These are phyloP conservation scores for Plectosphaerella sp. DNA, from an alignment of 2,329 filamentous ascomycete genomes.

Conservation along the genomic window DNA sequence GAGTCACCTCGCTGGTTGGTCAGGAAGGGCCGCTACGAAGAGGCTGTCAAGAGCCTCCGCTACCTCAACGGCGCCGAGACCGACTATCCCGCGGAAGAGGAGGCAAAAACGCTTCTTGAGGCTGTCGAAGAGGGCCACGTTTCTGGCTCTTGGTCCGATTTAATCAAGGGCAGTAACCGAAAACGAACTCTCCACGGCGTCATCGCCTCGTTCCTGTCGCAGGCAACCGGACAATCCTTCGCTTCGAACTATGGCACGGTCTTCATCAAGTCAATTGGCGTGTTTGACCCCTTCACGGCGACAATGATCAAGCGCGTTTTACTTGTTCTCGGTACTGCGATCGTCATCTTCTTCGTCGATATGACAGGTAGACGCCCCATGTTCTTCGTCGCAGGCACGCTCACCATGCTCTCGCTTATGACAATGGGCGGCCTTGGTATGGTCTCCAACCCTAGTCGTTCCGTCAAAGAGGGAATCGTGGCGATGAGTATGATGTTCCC, in stretches of 20 bases:
- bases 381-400: conserved; percentile 12
- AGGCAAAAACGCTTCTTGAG: conserved; percentile 8
- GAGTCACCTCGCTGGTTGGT: conserved; percentile 23
- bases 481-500: conserved; percentile 19
- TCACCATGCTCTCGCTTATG: conserved; percentile 15
- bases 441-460: conserved; percentile 3
- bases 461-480: conserved; percentile 15
- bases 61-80: conserved; percentile 11
- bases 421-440: conserved; percentile 19
- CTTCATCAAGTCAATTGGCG: conserved; percentile 14
- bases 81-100: conserved; percentile 12
- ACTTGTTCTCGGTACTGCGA: conserved; percentile 9
- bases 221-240: conserved; percentile 15
- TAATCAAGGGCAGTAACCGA: conserved; percentile 8
- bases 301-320: conserved; percentile 16
- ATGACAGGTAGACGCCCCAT: conserved; percentile 7
- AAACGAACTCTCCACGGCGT: conserved; percentile 8
- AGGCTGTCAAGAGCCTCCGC: conserved; percentile 9
- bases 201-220: conserved; percentile 4
- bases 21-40: conserved; percentile 10
- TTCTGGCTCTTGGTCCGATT: conserved; percentile 6
- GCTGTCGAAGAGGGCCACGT: conserved; percentile 7
- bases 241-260: conserved; percentile 15
- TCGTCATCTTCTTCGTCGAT: conserved; percentile 13
- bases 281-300: conserved; percentile 19